Base-by-base conservation (phyloP, 495 filamentous ascomycete genomes). In the Pyronema domesticum region DNA sequence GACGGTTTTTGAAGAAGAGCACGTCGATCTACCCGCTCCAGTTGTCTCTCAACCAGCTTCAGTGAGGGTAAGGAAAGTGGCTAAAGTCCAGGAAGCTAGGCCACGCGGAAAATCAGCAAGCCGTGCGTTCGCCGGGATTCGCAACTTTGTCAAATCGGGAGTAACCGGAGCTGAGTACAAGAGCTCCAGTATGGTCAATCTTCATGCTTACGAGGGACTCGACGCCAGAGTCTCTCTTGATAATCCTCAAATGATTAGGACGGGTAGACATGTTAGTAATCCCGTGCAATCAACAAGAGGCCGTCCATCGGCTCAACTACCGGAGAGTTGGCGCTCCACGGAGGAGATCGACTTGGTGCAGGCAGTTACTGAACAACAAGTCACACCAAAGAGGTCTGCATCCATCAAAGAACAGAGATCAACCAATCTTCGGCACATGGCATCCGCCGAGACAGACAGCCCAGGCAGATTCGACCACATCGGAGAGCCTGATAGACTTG, bases 101-200 rank as follows among this genome's bases (percentile, higher is more conserved):
- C 23, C 23, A 5, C 23, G 23, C 23, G 23, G 23, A 5, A 30
- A 30, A 30, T 30, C 23, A 30, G 23, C 47, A 34, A 36, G 23
- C 13, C 47, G 47, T 35, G 47, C 47, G 1, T 17, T 50, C 11
- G 36, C 47, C 19, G 47, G 47, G 6, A 36, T 50, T 2, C 30
- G 34, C 10, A 50, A 50, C 47, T 50, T 50, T 50, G 47, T 50
- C 23, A 50, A 50, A 50, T 50, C 47, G 9, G 47, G 47, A 36
- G 19, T 50, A 3, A 50, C 47, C 17, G 30, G 47, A 35, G 47
- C 7, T 35, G 47, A 50, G 13, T 50, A 50, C 19, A 50, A 34
- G 23, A 50, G 47, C 17, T 13, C 45, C 1, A 47, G 13, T 34
- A 50, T 23, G 34, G 47, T 47, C 10, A 47, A 19, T 19, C 23